Evolutionary conservation across 345 rosid genomes (phyloP).

Genomic region (Angophora floribunda): DNA sequence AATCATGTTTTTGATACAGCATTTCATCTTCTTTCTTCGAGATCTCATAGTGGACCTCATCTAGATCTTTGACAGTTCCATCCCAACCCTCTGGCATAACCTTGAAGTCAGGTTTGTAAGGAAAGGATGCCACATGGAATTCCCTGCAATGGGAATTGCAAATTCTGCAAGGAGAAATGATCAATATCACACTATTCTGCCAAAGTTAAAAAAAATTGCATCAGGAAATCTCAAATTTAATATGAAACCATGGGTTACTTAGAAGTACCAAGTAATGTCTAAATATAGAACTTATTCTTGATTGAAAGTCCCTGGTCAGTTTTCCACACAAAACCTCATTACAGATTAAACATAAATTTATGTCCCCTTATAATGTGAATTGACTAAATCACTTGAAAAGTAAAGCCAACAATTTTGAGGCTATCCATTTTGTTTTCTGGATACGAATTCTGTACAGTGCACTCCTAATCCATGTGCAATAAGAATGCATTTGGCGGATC

Average conservation of each 20-base stretch:
- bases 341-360: background rate
- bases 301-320: background rate
- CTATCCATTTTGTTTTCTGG: background rate
- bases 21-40: constrained; percentile 94
- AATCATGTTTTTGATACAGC: constrained; percentile 80
- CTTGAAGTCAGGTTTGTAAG: constrained; percentile 89
- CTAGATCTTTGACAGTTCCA: constrained; percentile 79
- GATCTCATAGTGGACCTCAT: constrained; percentile 95
- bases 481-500: background rate
- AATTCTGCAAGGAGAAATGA: constrained; percentile 33
- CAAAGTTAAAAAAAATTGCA: background rate
- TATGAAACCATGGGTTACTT: background rate
- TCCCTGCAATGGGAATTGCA: constrained; percentile 83
- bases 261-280: background rate
- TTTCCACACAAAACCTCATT: background rate
- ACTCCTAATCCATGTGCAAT: background rate
- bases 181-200: background rate
- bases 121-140: constrained; percentile 93
- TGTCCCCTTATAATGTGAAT: background rate
- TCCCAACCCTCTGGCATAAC: constrained; percentile 99
- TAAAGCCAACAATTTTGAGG: background rate
- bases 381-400: background rate
- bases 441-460: background rate
- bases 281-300: background rate
- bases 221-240: background rate